Evolutionary conservation across 257 asterid species (phyloP).

Genomic region (Thymus quinquecostatus): DNA sequence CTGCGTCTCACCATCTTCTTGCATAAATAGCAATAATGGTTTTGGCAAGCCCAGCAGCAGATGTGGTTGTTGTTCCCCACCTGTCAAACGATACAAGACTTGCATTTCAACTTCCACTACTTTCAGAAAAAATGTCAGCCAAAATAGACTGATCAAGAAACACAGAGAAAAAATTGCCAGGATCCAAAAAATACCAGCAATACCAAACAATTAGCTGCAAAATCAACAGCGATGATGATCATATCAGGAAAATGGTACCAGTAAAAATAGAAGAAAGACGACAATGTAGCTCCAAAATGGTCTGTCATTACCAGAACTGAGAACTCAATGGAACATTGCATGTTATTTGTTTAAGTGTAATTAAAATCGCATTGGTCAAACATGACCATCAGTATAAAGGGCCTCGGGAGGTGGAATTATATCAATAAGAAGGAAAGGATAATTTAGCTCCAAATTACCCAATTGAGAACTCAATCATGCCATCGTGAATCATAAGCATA

Average conservation of each 20-base stretch:
- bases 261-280: neutral
- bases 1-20: conserved; percentile 67
- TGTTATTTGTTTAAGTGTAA: neutral
- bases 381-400: too few species aligned
- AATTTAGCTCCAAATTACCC: too few species aligned
- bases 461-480: too few species aligned
- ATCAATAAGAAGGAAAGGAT: too few species aligned
- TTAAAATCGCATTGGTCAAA: neutral
- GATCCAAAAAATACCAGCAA: neutral
- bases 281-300: neutral
- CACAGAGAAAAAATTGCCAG: neutral
- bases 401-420: too few species aligned
- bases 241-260: neutral
- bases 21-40: conserved; percentile 83
- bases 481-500: too few species aligned
- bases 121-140: neutral
- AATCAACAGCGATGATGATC: neutral
- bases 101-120: neutral
- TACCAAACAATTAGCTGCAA: neutral
- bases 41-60: conserved; percentile 91
- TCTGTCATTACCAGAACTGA: neutral
- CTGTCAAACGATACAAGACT: conserved; percentile 38
- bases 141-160: neutral
- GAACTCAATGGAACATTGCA: neutral
- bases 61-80: conserved; percentile 80